Evolutionary conservation across 148 eudicot genomes (phyloP), one percentile per base, ranked within the genome.

Genomic region (Diospyros kaki): DNA sequence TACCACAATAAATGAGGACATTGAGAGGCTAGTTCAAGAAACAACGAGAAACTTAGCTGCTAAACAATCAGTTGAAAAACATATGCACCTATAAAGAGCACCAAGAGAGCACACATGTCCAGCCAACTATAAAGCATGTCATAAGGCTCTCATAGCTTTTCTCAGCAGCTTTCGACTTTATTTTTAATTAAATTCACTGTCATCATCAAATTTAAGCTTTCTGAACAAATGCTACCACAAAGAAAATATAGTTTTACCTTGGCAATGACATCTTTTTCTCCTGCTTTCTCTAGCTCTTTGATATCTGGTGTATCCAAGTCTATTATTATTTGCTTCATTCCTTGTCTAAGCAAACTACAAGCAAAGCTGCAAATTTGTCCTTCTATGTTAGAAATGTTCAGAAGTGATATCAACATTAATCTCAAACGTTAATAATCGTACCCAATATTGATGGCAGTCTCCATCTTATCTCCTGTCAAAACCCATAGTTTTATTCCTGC

Each of bases 401-500:
- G 39, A 58, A 15, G 65, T 68, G 14, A 68, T 50, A 43, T 68
- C 42, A 17, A 55, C 15, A 10, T 12, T 13, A 4, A 40, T 46
- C 42, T 8, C 38, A 42, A 28, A 40, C 48, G 64, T 66, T n/a
- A 43, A 4, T 58, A 72, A 71, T 14, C 62, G 65, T 89, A 94
- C 97, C 98, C 98, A 18, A 94, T 94, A 78, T 94, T 94, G 74
- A 94, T 91, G 68, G 98, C 98, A 10, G 98, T 94, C 81, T 91
- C 98, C 98, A 94, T 94, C 78, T 94, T 91, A 83, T 94, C 98
- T 68, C 98, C 98, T 3, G 98, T 94, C 78, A 94, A 81, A 76
- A 94, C 97, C 98, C 98, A 94, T 78, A 94, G 83, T 81, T 94
- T 94, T 28, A 94, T 88, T 72, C 98, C 98, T 6, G 98, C 98